Evolutionary conservation across 2,329 filamentous ascomycete species (phyloP), one percentile per base, ranked within the genome.

Genomic region (Fusarium algeriense): DNA sequence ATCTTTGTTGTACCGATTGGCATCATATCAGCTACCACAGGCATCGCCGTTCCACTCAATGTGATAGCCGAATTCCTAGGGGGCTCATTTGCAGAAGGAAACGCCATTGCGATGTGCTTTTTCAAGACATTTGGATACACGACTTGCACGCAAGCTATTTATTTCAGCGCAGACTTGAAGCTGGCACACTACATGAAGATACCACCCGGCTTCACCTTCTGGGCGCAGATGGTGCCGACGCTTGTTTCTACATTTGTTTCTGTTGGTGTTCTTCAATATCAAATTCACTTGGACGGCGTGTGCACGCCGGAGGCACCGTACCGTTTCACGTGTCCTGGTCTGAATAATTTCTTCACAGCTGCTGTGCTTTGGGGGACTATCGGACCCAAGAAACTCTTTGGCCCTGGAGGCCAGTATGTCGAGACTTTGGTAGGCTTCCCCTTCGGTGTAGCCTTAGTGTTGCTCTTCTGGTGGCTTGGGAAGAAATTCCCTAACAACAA

Each of bases 41-140:
- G 82, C 1, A 77, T 81, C 20, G 76, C 81, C 38, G 78, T 83
- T 19, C 81, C 79, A 4, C 76, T 85, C 26, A 85, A 85, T 56
- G 83, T 86, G 3, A 67, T 86, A 12, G 82, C 83, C n/a, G 83
- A 85, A 73, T 82, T 85, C 37, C 83, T 86, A 15, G 84, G 81
- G n/a, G 84, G 84, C 7, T 78, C 79, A 6, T 81, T 80, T 67
- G 79, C 81, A 6, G 73, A 80, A 9, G 84, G 84, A 26, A 84
- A 84, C 48, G 82, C 84, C 3, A 71, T 85, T n/a, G 83, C 80
- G 45, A 83, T 85, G 79, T 83, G 81, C 75, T 84, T 81, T 73
- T 85, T 86, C 78, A 86, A 86, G 77, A 77, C 80, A 2, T 83
- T 79, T 37, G 81, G 77, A 41, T 81, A 78, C 62, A 76, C 81